A percentile compares a stretch with the other conserved stretches of the same genome.
Evolutionary conservation across 768 basidiomycete genomes (phyloP).

Genomic region (Galerina sulciceps): DNA sequence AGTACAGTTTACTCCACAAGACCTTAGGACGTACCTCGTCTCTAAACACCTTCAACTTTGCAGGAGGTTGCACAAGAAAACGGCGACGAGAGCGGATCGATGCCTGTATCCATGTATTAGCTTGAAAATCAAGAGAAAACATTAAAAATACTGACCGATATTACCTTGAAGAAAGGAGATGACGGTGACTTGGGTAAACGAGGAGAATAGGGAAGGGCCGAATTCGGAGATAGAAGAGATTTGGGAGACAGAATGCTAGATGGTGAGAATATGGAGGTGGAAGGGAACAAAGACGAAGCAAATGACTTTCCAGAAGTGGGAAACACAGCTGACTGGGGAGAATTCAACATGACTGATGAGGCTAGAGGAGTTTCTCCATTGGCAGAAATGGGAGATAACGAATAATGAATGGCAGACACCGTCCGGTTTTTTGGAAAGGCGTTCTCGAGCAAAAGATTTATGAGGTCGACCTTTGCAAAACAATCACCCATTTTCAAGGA

Average conservation of each 20-base stretch:
- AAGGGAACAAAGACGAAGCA: constrained; percentile 31
- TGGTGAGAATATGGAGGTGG: constrained; percentile 25
- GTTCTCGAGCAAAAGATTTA: constrained; percentile 35
- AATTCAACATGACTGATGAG: constrained; percentile 21
- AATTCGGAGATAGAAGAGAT: constrained; percentile 22
- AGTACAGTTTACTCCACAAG: not conserved
- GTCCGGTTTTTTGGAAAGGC: constrained; percentile 20
- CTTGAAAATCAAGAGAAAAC: not conserved
- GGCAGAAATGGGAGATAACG: constrained; percentile 10
- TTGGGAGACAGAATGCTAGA: constrained; percentile 19
- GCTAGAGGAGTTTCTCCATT: constrained; percentile 16
- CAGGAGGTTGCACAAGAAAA: constrained; percentile 36
- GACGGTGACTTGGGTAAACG: constrained; percentile 28
- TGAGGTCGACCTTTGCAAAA: constrained; percentile 49
- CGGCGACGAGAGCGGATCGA: constrained; percentile 51
- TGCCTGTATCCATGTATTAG: constrained; percentile 34
- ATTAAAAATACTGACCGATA: constrained; percentile 41
- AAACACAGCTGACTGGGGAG: constrained; percentile 21
- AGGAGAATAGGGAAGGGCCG: constrained; percentile 24
- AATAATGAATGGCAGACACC: not conserved
- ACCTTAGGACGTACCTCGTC: constrained; percentile 36
- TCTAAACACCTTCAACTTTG: constrained; percentile 42
- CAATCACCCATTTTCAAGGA: constrained; percentile 50
- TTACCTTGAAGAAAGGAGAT: constrained; percentile 45
- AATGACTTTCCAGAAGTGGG: constrained; percentile 31